phyloP scores from a whole-genome alignment of 2,329 filamentous ascomycete species.

The Verticillium klebahnii region DNA sequence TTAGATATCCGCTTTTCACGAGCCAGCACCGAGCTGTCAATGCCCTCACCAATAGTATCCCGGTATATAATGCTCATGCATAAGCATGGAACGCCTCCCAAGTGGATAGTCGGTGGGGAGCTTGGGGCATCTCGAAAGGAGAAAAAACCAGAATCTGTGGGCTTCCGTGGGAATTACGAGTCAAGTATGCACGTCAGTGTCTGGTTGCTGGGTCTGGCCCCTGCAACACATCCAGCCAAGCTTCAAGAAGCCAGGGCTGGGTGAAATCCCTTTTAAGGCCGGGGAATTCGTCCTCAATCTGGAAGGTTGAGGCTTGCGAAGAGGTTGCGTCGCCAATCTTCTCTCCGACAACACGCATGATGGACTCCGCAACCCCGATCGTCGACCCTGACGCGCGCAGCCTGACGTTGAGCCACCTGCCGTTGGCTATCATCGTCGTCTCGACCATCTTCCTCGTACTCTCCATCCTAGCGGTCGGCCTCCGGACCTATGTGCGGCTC shows the following conservation, averaged over 20 bases:
- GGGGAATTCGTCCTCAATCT: not conserved
- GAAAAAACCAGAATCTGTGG: not conserved
- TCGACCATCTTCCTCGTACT: slow-evolving; percentile 13
- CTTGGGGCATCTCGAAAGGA: not conserved
- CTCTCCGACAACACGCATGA: not conserved
- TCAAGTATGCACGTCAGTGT: not conserved
- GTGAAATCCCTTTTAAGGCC: not conserved
- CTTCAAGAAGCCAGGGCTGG: not conserved
- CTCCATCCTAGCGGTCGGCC: slow-evolving; percentile 12
- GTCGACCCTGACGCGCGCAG: not conserved
- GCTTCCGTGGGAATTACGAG: not conserved
- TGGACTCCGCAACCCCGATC: not conserved
- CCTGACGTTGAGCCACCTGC: not conserved
- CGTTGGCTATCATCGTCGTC: slow-evolving; percentile 9
- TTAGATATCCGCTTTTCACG: not conserved
- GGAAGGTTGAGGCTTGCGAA: not conserved
- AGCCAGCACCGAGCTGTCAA: not conserved
- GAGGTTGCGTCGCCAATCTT: slow-evolving; percentile 35
- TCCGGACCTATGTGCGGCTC: slow-evolving; percentile 12
- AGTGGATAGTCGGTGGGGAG: not conserved
- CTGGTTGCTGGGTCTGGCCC: not conserved
- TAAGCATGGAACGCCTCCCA: not conserved
- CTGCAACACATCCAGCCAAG: not conserved
- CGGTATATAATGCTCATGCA: not conserved
- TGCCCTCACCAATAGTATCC: not conserved